A percentile compares a stretch with the other conserved stretches of the same genome.
phyloP scores from a whole-genome alignment of 768 basidiomycete genomes.

The Rhodotorula babjevae region DNA sequence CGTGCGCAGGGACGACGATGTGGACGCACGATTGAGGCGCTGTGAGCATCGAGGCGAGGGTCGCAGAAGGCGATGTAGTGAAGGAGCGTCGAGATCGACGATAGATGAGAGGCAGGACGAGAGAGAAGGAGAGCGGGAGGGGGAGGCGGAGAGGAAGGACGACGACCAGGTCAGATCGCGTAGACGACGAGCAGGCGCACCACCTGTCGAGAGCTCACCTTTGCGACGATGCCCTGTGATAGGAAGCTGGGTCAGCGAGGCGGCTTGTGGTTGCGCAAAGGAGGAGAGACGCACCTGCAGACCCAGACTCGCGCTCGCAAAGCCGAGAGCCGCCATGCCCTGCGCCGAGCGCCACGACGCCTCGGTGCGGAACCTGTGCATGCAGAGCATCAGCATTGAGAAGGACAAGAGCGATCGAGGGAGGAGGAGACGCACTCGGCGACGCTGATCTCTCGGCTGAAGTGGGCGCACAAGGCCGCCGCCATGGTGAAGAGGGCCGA shows the following conservation, averaged over 20 bases:
- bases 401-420: neutral
- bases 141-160: neutral
- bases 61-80: too few relatives aligned
- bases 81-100: too few relatives aligned
- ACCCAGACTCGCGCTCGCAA: constrained; percentile 74
- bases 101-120: too few relatives aligned
- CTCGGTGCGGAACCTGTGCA: constrained; percentile 52
- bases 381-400: constrained; percentile 40
- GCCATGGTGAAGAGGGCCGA: constrained; percentile 27
- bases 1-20: too few relatives aligned
- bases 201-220: constrained; percentile 44
- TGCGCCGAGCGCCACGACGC: constrained; percentile 67
- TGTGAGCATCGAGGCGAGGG: too few relatives aligned
- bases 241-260: neutral
- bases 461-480: constrained; percentile 40
- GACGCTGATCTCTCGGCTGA: constrained; percentile 5
- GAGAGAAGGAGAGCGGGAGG: neutral
- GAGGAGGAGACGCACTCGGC: constrained; percentile 12
- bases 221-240: constrained; percentile 69
- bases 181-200: too few relatives aligned
- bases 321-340: constrained; percentile 67
- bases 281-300: constrained; percentile 53
- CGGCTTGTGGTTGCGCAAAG: too few relatives aligned
- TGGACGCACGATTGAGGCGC: neutral
- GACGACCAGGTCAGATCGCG: neutral